Conservation (phyloP, 208 protist genomes). For the Acanthamoeba sp. region DNA sequence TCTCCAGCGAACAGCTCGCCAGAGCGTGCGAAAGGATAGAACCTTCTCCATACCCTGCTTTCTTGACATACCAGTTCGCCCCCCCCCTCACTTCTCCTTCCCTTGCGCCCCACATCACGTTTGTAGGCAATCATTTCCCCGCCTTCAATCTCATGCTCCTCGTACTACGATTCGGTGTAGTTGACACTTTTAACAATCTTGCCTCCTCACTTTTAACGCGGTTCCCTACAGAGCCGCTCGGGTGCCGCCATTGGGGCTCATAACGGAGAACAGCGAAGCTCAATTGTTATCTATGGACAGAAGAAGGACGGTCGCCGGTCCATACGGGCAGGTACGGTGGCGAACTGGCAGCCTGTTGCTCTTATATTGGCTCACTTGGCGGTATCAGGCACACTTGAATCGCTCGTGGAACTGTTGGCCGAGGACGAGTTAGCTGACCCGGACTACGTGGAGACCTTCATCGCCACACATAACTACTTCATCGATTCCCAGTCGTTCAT, state of each 20-base stretch:
- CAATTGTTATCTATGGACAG: slow-evolving; percentile 58
- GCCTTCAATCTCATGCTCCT: no score
- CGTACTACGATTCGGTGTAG: no score
- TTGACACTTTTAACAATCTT: no score
- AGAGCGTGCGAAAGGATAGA: slow-evolving; percentile 35
- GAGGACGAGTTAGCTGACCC: slow-evolving; percentile 53
- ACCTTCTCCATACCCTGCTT: slow-evolving; percentile 69
- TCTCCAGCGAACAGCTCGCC: slow-evolving; percentile 36
- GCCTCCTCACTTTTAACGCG: no score
- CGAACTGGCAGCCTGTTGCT: no score
- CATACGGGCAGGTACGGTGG: background rate
- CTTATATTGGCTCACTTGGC: background rate
- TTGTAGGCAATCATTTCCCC: no score
- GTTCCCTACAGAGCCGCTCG: slow-evolving; percentile 19
- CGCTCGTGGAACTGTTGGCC: slow-evolving; percentile 69
- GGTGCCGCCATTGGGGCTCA: background rate
- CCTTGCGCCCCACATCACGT: no score
- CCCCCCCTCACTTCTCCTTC: background rate
- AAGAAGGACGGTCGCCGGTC: slow-evolving; percentile 64
- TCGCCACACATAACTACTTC: slow-evolving; percentile 74
- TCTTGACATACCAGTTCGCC: slow-evolving; percentile 36
- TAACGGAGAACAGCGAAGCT: slow-evolving; percentile 6
- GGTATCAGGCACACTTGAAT: slow-evolving; percentile 43
- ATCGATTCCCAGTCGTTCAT: slow-evolving; percentile 73
- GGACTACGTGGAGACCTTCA: slow-evolving; percentile 74